Conservation (phyloP, 2,329 filamentous ascomycete species). For the Hypomyces rosellus region DNA sequence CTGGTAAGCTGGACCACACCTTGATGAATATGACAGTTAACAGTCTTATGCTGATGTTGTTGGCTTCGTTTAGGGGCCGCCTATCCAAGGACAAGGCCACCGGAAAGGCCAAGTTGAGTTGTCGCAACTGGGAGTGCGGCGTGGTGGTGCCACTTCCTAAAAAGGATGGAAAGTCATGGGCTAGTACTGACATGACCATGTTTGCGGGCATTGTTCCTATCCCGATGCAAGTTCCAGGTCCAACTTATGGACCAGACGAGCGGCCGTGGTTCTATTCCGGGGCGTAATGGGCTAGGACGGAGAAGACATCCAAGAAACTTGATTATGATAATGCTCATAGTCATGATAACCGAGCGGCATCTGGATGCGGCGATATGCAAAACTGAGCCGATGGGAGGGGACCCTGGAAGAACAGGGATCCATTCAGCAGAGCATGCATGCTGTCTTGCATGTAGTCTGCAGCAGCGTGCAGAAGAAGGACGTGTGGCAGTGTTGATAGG, state of each 20-base stretch:
- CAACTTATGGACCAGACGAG: constrained; percentile 36
- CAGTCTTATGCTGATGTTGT: constrained; percentile 19
- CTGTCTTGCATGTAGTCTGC: constrained; percentile 5
- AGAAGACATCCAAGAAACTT: background rate
- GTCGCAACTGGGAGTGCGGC: constrained; percentile 94
- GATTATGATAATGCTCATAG: background rate
- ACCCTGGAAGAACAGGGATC: constrained; percentile 1
- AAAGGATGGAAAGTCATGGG: constrained; percentile 10
- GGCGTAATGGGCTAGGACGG: constrained; percentile 16
- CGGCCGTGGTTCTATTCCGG: constrained; percentile 38
- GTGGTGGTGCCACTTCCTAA: constrained; percentile 61
- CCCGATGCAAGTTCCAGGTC: constrained; percentile 57
- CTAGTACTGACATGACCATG: constrained; percentile 23
- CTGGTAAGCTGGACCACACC: constrained; percentile 54
- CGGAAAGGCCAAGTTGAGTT: constrained; percentile 67
- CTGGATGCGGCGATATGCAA: background rate
- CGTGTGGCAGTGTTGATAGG: constrained; percentile 4
- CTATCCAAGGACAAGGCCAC: constrained; percentile 63
- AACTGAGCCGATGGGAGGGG: background rate
- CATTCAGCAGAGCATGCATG: constrained; percentile 12
- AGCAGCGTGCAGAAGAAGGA: constrained; percentile 7
- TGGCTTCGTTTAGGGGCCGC: constrained; percentile 56
- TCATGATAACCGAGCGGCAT: background rate
- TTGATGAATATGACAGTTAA: constrained; percentile 10
- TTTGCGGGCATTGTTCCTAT: constrained; percentile 54